Evolutionary conservation across 140 eudicot genomes (phyloP).

Genomic region (Erigeron philadelphicus): DNA sequence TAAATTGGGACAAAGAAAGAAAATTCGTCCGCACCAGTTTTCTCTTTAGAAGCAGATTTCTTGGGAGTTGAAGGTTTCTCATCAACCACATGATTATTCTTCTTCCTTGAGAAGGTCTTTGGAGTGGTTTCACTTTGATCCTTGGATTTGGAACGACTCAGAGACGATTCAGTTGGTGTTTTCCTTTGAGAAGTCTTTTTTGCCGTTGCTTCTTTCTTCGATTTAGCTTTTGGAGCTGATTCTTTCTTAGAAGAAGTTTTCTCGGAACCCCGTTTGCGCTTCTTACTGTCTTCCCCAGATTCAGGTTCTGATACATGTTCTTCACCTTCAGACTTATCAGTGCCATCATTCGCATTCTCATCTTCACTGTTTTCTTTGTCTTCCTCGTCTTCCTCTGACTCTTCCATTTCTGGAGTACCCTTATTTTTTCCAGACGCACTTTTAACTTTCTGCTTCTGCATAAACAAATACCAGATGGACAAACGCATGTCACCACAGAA

Average conservation of each 20-base stretch:
- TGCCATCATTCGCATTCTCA: conserved; percentile 49
- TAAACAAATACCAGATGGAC: conserved; percentile 8
- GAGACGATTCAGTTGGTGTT: conserved; percentile 48
- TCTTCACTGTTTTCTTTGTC: conserved; percentile 31
- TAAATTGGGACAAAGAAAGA: background rate
- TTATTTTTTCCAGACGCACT: conserved; percentile 33
- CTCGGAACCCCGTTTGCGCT: conserved; percentile 39
- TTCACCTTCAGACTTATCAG: conserved; percentile 56
- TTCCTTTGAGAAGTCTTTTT: conserved; percentile 47
- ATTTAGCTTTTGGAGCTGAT: conserved; percentile 44
- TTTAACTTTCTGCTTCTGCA: conserved; percentile 45
- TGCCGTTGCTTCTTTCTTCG: conserved; percentile 37
- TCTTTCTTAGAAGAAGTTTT: conserved; percentile 44
- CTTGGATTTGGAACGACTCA: conserved; percentile 42
- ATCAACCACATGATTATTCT: conserved; percentile 44
- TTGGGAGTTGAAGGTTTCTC: conserved; percentile 63
- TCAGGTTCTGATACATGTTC: conserved; percentile 49
- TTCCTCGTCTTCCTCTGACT: conserved; percentile 41
- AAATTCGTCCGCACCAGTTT: conserved; percentile 37
- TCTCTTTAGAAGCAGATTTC: conserved; percentile 64
- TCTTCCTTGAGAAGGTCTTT: conserved; percentile 63
- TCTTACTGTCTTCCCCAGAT: conserved; percentile 43
- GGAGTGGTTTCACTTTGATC: conserved; percentile 41
- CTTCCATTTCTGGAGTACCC: conserved; percentile 43
- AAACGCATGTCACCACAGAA: background rate